Conservation (phyloP, 2,329 filamentous ascomycete species). For the Graphiopsis chlorocephala region DNA sequence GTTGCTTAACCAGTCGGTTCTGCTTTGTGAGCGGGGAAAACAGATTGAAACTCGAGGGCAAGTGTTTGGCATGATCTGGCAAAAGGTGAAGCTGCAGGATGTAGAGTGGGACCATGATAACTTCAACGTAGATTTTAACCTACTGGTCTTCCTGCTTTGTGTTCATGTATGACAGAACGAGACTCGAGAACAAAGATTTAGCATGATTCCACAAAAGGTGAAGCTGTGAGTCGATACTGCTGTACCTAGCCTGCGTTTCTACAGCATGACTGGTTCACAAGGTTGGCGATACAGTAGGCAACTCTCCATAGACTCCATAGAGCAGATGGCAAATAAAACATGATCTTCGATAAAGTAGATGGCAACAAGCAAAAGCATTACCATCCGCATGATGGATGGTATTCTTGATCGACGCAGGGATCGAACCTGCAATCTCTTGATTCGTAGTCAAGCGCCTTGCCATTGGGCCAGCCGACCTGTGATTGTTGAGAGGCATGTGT, state of each 20-base stretch:
- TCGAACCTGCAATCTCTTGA: slow-evolving; percentile 20
- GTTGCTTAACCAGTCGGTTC: background rate
- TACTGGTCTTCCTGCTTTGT: background rate
- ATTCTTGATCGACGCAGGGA: slow-evolving; percentile 16
- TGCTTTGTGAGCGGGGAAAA: background rate
- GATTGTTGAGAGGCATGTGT: background rate
- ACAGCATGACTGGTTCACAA: background rate
- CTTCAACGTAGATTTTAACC: background rate
- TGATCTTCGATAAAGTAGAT: background rate
- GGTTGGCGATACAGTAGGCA: background rate
- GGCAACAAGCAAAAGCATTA: background rate
- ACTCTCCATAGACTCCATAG: background rate
- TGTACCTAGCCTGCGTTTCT: background rate
- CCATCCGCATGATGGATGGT: background rate
- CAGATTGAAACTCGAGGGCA: background rate
- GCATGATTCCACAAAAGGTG: background rate
- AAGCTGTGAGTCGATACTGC: background rate
- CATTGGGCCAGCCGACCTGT: slow-evolving; percentile 49
- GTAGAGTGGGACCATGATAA: background rate
- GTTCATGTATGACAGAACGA: background rate
- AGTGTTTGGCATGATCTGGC: too few species aligned
- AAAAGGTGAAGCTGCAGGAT: background rate
- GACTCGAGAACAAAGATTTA: background rate
- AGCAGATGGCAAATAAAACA: background rate
- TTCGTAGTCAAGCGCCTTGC: slow-evolving; percentile 57